Evolutionary conservation across 2,329 filamentous ascomycete species (phyloP).

Genomic region (Trichoderma sp.): DNA sequence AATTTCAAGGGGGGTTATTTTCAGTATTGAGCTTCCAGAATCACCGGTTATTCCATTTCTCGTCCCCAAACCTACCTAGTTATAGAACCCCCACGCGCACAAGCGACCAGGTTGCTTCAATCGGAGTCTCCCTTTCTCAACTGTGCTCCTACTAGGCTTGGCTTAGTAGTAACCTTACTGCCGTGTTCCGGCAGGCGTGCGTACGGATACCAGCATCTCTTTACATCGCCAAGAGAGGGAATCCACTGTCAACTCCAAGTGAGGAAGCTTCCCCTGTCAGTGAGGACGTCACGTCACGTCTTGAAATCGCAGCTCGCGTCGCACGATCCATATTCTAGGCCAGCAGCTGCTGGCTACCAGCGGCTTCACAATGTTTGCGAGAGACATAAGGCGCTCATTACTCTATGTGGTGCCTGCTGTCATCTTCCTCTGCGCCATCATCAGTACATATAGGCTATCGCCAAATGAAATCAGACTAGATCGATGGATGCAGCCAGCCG

Average conservation of each 20-base stretch:
- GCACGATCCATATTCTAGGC: not conserved
- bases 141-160: not conserved
- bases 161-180: not conserved
- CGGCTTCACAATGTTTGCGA: constrained; percentile 39
- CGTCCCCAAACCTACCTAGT: not conserved
- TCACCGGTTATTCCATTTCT: not conserved
- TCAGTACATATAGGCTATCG: constrained; percentile 32
- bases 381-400: constrained; percentile 40
- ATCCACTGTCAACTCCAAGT: not conserved
- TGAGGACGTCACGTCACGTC: not conserved
- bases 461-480: not conserved
- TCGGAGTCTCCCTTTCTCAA: not conserved
- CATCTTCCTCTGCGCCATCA: constrained; percentile 38
- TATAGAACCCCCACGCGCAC: not conserved
- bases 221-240: not conserved
- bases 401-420: constrained; percentile 39
- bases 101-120: not conserved
- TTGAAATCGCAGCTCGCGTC: not conserved
- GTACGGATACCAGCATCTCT: not conserved
- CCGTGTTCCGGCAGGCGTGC: not conserved
- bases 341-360: not conserved
- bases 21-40: not conserved
- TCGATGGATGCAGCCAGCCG: constrained; percentile 16
- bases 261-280: constrained; percentile 11
- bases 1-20: not conserved